Conservation (phyloP, 768 basidiomycete genomes). For the Naganishia antarctica region DNA sequence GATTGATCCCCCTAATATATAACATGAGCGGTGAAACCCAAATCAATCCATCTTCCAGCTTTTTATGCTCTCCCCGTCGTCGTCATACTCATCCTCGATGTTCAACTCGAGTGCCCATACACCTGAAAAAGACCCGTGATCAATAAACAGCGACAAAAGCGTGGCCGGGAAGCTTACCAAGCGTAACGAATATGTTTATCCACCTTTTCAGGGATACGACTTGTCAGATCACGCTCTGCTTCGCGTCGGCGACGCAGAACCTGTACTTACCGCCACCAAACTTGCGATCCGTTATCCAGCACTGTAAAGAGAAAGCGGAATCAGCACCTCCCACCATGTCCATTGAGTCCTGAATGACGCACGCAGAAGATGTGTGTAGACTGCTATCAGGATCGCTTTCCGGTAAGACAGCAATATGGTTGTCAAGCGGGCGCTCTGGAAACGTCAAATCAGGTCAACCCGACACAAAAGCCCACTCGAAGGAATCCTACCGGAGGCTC, state of each 20-base stretch:
- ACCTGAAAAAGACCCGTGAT: conserved; percentile 12
- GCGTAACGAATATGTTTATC: conserved; percentile 26
- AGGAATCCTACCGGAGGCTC: conserved; percentile 38
- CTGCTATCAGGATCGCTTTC: conserved; percentile 48
- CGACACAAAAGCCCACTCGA: no score
- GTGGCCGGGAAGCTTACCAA: not conserved
- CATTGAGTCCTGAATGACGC: no score
- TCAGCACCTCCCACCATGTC: no score
- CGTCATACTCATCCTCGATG: conserved; percentile 45
- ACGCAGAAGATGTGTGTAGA: conserved; percentile 50
- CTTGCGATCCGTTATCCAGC: conserved; percentile 47
- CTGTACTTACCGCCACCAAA: conserved; percentile 48
- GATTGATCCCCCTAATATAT: no score
- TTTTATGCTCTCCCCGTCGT: conserved; percentile 40
- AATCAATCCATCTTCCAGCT: conserved; percentile 46
- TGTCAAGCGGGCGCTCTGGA: conserved; percentile 44
- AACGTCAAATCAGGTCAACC: not conserved
- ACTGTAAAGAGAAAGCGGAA: no score
- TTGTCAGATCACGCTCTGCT: not conserved
- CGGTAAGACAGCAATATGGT: conserved; percentile 48
- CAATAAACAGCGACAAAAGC: not conserved
- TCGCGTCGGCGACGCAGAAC: not conserved
- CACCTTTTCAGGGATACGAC: not conserved
- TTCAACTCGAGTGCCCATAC: conserved; percentile 48
- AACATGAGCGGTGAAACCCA: no score